These are phyloP conservation scores for Fraxinus sp. DNA, from an alignment of 305 asterid genomes.

Conservation along the genomic window DNA sequence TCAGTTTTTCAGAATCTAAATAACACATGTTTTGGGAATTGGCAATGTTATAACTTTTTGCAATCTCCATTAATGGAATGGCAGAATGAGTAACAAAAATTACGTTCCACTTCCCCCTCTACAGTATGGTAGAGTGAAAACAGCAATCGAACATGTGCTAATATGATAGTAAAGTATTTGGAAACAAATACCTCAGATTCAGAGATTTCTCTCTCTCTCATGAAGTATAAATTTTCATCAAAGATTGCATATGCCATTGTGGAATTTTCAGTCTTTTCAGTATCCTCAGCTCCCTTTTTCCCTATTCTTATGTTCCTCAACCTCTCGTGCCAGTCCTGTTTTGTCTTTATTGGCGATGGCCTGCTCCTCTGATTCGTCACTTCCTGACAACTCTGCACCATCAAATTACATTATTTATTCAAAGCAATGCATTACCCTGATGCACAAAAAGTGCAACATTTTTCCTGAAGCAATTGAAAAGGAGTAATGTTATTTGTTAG, in stretches of 20 bases:
- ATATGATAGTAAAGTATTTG: constrained; percentile 15
- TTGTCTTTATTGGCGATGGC: constrained; percentile 71
- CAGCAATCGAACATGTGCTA: constrained; percentile 2
- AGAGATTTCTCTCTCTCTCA: constrained; percentile 60
- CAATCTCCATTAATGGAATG: neutral
- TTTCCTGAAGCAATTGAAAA: constrained; percentile 9
- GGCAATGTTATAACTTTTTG: neutral
- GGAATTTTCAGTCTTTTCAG: constrained; percentile 56
- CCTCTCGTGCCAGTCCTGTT: constrained; percentile 89
- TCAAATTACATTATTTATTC: constrained; percentile 10
- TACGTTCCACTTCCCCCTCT: neutral
- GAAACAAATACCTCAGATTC: constrained; percentile 49
- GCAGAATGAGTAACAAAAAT: constrained; percentile 7
- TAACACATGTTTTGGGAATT: neutral
- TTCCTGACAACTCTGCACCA: constrained; percentile 44
- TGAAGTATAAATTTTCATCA: constrained; percentile 74
- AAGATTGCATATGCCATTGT: constrained; percentile 82
- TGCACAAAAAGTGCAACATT: neutral
- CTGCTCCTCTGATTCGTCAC: constrained; percentile 46
- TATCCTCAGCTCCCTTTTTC: constrained; percentile 62
- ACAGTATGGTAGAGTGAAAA: constrained; percentile 14
- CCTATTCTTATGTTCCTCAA: constrained; percentile 71
- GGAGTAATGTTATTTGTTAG: neutral
- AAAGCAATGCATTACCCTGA: neutral
- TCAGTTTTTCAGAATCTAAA: neutral